Evolutionary conservation across 176 grass and related monocot genomes (phyloP).

Genomic region (Thinopyrum elongatum): DNA sequence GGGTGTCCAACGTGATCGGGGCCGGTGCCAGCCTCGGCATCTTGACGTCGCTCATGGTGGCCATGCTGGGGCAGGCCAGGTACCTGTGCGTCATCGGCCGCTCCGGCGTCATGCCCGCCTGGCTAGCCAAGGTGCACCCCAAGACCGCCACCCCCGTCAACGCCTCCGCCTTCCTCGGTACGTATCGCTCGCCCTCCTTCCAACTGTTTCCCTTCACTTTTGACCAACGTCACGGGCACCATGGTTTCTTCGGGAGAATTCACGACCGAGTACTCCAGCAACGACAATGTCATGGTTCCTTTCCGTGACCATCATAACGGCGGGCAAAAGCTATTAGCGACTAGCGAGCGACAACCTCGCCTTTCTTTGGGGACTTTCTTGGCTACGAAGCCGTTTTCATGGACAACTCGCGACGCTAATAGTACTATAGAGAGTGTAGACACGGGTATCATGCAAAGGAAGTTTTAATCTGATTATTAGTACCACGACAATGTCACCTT

Average conservation of each 20-base stretch:
- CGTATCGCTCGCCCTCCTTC: not conserved
- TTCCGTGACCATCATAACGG: slow-evolving; percentile 1
- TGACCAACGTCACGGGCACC: not conserved
- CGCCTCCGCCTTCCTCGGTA: slow-evolving; percentile 84
- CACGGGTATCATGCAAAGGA: not conserved
- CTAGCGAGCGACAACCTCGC: not conserved
- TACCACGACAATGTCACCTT: not conserved
- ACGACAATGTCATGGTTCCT: not conserved
- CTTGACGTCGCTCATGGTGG: slow-evolving; percentile 82
- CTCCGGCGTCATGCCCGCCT: slow-evolving; percentile 70
- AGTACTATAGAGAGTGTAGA: not conserved
- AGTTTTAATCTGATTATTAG: too few species aligned
- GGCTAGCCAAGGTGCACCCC: slow-evolving; percentile 82
- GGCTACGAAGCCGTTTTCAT: not conserved
- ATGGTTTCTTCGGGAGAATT: not conserved
- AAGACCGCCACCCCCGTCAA: slow-evolving; percentile 76
- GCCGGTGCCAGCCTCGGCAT: slow-evolving; percentile 82
- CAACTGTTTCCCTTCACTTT: not conserved
- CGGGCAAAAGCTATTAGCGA: not conserved
- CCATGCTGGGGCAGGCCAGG: slow-evolving; percentile 93
- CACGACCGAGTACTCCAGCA: not conserved
- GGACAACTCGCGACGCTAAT: not conserved
- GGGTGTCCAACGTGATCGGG: slow-evolving; percentile 87
- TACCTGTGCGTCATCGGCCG: slow-evolving; percentile 95
- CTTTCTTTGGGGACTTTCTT: not conserved